A percentile compares a stretch with the other conserved stretches of the same genome.
Conservation (phyloP, 768 basidiomycete species). For the Panaeolus cyanescens region DNA sequence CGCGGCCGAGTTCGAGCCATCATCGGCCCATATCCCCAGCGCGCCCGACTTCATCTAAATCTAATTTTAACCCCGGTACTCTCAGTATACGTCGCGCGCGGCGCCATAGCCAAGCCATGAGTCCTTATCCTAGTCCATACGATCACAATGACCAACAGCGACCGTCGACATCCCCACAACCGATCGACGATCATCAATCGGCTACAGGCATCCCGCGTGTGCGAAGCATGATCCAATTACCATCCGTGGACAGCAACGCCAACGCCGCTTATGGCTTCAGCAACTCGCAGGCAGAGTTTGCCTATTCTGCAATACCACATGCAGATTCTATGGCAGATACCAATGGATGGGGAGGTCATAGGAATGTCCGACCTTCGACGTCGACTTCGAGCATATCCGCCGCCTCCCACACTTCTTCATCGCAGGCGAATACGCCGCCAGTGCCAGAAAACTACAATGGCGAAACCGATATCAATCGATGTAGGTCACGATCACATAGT, state of each 20-base stretch:
- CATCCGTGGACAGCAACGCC: conserved; percentile 52
- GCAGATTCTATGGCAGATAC: conserved; percentile 49
- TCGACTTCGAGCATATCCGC: conserved; percentile 77
- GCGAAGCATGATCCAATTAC: conserved; percentile 82
- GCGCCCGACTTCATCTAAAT: conserved; percentile 71
- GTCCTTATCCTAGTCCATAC: conserved; percentile 85
- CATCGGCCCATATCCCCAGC: conserved; percentile 71
- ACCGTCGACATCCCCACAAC: conserved; percentile 73
- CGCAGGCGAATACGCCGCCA: conserved; percentile 82
- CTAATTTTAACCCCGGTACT: conserved; percentile 51
- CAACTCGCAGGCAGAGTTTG: conserved; percentile 76
- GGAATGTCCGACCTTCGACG: conserved; percentile 71
- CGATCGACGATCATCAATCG: conserved; percentile 53
- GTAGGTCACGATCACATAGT: conserved; percentile 50
- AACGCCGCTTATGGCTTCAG: conserved; percentile 54
- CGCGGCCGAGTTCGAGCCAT: conserved; percentile 74
- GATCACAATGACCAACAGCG: conserved; percentile 66
- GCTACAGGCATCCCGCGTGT: conserved; percentile 61
- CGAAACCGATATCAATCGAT: conserved; percentile 80
- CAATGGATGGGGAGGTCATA: conserved; percentile 46
- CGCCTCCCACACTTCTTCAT: conserved; percentile 75
- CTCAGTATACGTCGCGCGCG: conserved; percentile 73
- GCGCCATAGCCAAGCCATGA: conserved; percentile 85
- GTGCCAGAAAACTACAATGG: conserved; percentile 66
- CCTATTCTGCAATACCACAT: conserved; percentile 66